Percentiles rank a stretch among this genome's conserved stretches.
Evolutionary conservation across 441 rosid species (phyloP).

Genomic region (Melianthus villosus): DNA sequence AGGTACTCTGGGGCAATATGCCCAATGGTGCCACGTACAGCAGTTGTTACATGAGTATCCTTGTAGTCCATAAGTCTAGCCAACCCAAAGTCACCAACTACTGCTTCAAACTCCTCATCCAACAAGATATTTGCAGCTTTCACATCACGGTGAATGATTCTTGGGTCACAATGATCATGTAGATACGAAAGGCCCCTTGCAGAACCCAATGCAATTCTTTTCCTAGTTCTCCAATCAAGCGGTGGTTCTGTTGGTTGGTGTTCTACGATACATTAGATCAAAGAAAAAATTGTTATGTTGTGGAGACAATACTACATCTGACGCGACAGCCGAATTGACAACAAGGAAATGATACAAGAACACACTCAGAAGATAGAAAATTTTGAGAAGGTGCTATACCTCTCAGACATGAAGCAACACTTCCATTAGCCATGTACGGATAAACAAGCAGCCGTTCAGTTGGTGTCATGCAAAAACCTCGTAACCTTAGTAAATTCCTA

Average conservation of each 20-base stretch:
- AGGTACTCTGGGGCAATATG: slow-evolving; percentile 70
- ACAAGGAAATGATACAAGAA: background rate
- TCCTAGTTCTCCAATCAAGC: slow-evolving; percentile 43
- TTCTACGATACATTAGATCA: slow-evolving; percentile 20
- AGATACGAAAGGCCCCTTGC: slow-evolving; percentile 67
- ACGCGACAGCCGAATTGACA: too few relatives aligned
- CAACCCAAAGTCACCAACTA: slow-evolving; percentile 61
- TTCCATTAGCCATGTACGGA: slow-evolving; percentile 79
- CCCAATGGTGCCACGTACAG: slow-evolving; percentile 66
- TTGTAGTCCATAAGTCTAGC: slow-evolving; percentile 71
- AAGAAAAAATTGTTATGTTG: background rate
- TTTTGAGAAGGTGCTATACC: slow-evolving; percentile 22
- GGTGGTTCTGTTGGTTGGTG: slow-evolving; percentile 32
- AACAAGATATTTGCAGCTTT: slow-evolving; percentile 65
- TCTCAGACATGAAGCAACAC: slow-evolving; percentile 84
- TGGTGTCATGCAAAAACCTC: slow-evolving; percentile 89
- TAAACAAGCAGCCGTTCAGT: slow-evolving; percentile 79
- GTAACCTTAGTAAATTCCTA: slow-evolving; percentile 64
- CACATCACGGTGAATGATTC: slow-evolving; percentile 65
- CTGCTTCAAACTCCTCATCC: slow-evolving; percentile 66
- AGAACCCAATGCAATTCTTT: slow-evolving; percentile 43
- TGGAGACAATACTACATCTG: too few relatives aligned
- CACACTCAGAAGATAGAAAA: too few relatives aligned
- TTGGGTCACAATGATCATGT: slow-evolving; percentile 62
- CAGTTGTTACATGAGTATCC: slow-evolving; percentile 62